Conservation (phyloP, 495 filamentous ascomycete genomes). For the Aspergillus sclerotiicarbonarius region DNA sequence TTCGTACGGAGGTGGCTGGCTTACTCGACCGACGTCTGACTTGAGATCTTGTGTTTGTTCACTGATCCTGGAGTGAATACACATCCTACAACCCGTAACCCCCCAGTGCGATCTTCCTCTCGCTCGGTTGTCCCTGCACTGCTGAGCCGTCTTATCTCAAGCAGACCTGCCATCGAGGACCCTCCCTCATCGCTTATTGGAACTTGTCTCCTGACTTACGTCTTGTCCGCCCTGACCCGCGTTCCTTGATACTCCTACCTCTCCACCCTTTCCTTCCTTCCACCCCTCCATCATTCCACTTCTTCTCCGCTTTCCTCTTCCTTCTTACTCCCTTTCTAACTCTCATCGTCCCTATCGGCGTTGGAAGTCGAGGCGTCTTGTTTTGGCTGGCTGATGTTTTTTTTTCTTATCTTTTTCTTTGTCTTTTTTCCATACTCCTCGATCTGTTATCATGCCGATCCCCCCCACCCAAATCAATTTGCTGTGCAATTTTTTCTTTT, state of each 20-base stretch:
- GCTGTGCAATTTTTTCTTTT: constrained; percentile 27
- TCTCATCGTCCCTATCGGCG: constrained; percentile 45
- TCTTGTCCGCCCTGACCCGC: constrained; percentile 11
- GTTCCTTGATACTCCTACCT: constrained; percentile 10
- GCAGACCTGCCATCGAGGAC: constrained; percentile 21
- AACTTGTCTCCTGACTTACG: constrained; percentile 7
- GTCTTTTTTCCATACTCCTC: constrained; percentile 26
- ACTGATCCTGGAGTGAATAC: constrained; percentile 5
- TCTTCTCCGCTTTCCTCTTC: constrained; percentile 17
- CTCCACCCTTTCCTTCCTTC: constrained; percentile 23
- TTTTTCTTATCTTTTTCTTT: constrained; percentile 22
- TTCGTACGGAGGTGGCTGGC: constrained; percentile 4
- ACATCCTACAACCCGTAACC: background rate
- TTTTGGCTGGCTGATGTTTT: constrained; percentile 42
- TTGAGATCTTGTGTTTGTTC: constrained; percentile 10
- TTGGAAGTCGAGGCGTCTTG: constrained; percentile 48
- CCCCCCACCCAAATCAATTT: constrained; percentile 13
- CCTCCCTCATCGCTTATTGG: constrained; percentile 15
- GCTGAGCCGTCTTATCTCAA: constrained; percentile 16
- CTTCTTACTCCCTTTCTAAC: constrained; percentile 33
- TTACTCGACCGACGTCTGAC: constrained; percentile 7
- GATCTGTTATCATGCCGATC: constrained; percentile 20
- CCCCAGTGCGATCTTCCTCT: background rate
- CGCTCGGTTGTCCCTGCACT: constrained; percentile 1
- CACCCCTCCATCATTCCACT: constrained; percentile 25